Conservation (phyloP, 1,284 basidiomycete genomes). For the Rugiboletus extremiorientalis region DNA sequence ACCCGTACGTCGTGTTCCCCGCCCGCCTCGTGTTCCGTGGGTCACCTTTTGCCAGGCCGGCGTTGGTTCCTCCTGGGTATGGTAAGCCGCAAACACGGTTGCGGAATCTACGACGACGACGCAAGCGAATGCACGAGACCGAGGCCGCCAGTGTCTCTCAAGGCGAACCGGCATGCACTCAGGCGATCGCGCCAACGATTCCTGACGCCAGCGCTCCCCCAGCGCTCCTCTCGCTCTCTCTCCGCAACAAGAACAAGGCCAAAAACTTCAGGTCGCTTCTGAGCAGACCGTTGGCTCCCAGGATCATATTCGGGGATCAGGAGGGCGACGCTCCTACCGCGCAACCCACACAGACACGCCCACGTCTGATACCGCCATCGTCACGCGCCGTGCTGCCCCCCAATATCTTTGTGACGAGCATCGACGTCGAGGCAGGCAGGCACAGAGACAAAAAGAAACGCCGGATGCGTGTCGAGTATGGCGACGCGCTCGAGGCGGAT, state of each 20-base stretch:
- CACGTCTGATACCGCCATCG: slow-evolving; percentile 60
- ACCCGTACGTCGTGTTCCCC: slow-evolving; percentile 8
- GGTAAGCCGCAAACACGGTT: slow-evolving; percentile 67
- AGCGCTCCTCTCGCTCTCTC: slow-evolving; percentile 38
- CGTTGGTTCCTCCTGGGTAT: slow-evolving; percentile 55
- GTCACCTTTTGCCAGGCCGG: slow-evolving; percentile 2
- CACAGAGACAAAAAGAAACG: slow-evolving; percentile 11
- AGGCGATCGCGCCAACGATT: slow-evolving; percentile 37
- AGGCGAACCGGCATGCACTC: slow-evolving; percentile 21
- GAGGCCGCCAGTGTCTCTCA: slow-evolving; percentile 8
- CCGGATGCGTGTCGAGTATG: slow-evolving; percentile 9
- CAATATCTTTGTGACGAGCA: slow-evolving; percentile 36
- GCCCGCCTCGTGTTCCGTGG: too few relatives aligned
- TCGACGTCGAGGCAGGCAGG: slow-evolving; percentile 33
- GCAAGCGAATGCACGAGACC: slow-evolving; percentile 43
- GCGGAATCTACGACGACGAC: slow-evolving; percentile 64
- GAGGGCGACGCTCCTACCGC: slow-evolving; percentile 17
- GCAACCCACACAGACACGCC: slow-evolving; percentile 3
- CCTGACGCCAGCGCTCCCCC: neutral
- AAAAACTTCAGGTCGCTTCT: slow-evolving; percentile 62
- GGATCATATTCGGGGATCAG: slow-evolving; percentile 55
- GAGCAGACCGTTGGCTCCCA: slow-evolving; percentile 45
- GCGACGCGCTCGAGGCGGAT: neutral
- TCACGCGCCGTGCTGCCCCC: slow-evolving; percentile 25
- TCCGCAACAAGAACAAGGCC: slow-evolving; percentile 75